Conservation (phyloP, 139 green algal species). For the Chlamydomonas sphaeroides region DNA sequence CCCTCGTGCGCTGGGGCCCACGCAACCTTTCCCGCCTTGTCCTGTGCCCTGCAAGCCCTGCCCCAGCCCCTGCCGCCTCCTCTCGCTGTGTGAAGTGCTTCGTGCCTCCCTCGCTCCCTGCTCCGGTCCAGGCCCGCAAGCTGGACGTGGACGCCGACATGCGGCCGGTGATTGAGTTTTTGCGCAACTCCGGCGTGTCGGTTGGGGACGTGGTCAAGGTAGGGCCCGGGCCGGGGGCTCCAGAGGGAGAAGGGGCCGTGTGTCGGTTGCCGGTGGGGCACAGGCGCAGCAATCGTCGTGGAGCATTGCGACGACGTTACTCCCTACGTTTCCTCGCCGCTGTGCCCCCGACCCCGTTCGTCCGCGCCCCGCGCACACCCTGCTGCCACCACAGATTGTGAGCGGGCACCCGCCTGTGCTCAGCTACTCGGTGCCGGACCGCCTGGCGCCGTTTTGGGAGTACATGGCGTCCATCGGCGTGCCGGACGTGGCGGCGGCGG, state of each 20-base stretch:
- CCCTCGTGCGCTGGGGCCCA: too few species aligned
- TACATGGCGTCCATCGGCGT: conserved; percentile 58
- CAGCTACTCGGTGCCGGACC: conserved; percentile 66
- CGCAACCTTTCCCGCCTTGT: too few species aligned
- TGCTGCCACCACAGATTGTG: conserved; percentile 75
- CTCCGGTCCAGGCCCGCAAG: conserved; percentile 54
- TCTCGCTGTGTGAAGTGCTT: not conserved
- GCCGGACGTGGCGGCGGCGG: conserved; percentile 40
- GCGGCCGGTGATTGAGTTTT: conserved; percentile 67
- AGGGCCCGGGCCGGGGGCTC: not conserved
- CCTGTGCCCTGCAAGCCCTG: not conserved
- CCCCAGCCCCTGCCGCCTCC: too few species aligned
- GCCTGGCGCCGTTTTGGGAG: conserved; percentile 71
- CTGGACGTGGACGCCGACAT: conserved; percentile 72
- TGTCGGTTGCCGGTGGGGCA: too few species aligned
- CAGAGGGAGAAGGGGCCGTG: too few species aligned
- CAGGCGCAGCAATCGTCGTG: too few species aligned
- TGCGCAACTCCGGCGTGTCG: conserved; percentile 51
- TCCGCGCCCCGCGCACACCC: not conserved
- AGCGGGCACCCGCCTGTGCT: conserved; percentile 73
- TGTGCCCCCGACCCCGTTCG: not conserved
- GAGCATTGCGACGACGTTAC: too few species aligned
- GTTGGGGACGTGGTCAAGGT: conserved; percentile 54
- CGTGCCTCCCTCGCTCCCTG: not conserved
- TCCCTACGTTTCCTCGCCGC: not conserved